These are phyloP conservation scores for Durio zibethinus DNA, from an alignment of 345 rosid species.

Conservation along the genomic window DNA sequence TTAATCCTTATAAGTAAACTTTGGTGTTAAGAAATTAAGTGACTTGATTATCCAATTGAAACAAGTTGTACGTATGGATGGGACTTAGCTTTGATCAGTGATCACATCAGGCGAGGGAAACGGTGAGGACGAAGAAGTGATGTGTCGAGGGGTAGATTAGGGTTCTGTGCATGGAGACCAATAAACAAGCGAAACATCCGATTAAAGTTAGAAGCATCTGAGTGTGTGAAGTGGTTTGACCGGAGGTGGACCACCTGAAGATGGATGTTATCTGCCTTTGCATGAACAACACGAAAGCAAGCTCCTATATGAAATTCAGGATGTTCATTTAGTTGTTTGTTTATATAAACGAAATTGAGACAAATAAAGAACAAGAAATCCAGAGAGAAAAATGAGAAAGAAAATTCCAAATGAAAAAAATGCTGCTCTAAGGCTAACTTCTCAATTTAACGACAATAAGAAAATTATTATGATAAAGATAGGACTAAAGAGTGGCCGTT, in stretches of 20 bases:
- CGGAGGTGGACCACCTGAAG: neutral
- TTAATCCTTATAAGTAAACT: too few species aligned
- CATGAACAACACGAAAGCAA: conserved; percentile 12
- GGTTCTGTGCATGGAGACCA: neutral
- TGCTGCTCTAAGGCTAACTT: neutral
- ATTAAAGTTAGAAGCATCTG: neutral
- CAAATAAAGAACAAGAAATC: too few species aligned
- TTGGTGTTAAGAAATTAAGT: too few species aligned
- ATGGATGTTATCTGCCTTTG: neutral
- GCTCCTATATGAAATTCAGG: too few species aligned
- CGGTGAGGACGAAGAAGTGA: neutral
- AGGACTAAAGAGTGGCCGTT: neutral
- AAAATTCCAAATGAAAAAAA: neutral
- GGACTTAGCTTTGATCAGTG: neutral
- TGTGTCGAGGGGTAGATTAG: neutral
- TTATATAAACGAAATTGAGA: too few species aligned
- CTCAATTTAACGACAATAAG: neutral
- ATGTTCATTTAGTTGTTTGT: too few species aligned
- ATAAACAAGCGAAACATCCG: neutral
- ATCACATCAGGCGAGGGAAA: neutral
- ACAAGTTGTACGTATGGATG: neutral
- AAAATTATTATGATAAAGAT: neutral
- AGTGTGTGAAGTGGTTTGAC: neutral
- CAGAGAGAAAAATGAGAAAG: neutral
- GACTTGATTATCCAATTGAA: neutral